Conservation (phyloP, 2,329 filamentous ascomycete genomes). For the Graphiopsis chlorocephala region DNA sequence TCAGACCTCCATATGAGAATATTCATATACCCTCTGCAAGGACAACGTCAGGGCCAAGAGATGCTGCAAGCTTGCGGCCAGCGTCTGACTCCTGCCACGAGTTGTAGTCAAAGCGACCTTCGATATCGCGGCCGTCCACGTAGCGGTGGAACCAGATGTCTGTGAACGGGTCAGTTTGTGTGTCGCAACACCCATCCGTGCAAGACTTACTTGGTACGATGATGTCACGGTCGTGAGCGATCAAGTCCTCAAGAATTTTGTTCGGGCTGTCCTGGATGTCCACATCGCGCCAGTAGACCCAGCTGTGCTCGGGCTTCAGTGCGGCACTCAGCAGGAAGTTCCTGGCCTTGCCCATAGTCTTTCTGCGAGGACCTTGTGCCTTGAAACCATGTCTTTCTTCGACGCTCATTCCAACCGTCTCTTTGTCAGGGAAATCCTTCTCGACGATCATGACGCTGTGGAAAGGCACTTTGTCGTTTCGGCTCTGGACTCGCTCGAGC, state of each 20-base stretch:
- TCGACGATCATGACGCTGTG: slow-evolving; percentile 79
- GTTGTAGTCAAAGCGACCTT: slow-evolving; percentile 98
- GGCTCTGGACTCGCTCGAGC: slow-evolving; percentile 80
- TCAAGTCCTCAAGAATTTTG: slow-evolving; percentile 89
- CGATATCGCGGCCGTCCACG: slow-evolving; percentile 72
- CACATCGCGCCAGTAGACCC: slow-evolving; percentile 98
- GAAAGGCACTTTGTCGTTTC: slow-evolving; percentile 75
- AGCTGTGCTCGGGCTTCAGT: slow-evolving; percentile 89
- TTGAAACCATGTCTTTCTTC: slow-evolving; percentile 80
- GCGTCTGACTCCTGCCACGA: slow-evolving; percentile 96
- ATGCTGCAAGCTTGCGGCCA: slow-evolving; percentile 69
- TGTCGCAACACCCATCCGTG: neutral
- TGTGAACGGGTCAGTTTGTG: slow-evolving; percentile 39
- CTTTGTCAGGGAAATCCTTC: slow-evolving; percentile 78
- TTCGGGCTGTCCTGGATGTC: slow-evolving; percentile 90
- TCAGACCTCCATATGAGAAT: neutral
- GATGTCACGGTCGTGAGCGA: slow-evolving; percentile 88
- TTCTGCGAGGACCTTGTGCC: slow-evolving; percentile 85
- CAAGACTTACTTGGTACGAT: slow-evolving; percentile 83
- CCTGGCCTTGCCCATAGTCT: slow-evolving; percentile 82
- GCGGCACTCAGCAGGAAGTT: slow-evolving; percentile 87
- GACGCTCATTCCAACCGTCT: slow-evolving; percentile 63
- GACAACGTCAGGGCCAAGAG: slow-evolving; percentile 74
- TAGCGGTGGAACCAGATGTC: slow-evolving; percentile 98
- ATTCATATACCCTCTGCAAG: slow-evolving; percentile 72